Percentiles rank a stretch among this genome's conserved stretches.
Evolutionary conservation across 345 rosid genomes (phyloP).

Genomic region (Salix dunnii): DNA sequence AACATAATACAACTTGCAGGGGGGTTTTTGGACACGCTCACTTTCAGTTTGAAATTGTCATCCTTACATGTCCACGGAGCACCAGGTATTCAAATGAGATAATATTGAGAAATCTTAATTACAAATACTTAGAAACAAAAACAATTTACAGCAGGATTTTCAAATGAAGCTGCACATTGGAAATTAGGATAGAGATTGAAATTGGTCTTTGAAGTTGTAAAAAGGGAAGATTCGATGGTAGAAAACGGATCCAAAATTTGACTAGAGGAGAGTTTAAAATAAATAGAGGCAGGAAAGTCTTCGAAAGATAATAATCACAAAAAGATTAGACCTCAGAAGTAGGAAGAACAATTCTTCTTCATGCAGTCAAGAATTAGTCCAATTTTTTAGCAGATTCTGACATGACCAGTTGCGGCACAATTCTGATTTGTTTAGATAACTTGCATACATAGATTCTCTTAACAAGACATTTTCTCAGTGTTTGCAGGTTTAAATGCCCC

Average conservation of each 20-base stretch:
- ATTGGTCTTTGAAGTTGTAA: too few relatives aligned
- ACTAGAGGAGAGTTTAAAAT: too few relatives aligned
- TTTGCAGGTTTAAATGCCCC: not conserved
- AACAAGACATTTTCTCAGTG: not conserved
- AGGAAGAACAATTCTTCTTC: not conserved
- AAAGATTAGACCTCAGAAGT: not conserved
- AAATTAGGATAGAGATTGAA: too few relatives aligned
- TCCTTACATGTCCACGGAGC: not conserved
- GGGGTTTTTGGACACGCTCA: not conserved
- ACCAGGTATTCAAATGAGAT: not conserved
- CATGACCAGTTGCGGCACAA: not conserved
- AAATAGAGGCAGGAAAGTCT: too few relatives aligned
- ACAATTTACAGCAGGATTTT: not conserved
- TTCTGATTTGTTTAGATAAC: not conserved
- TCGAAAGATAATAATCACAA: not conserved
- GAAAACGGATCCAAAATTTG: too few relatives aligned
- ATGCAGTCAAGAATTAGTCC: not conserved
- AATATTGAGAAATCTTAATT: not conserved
- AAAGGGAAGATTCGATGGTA: too few relatives aligned
- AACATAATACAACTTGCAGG: not conserved
- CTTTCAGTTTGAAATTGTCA: not conserved
- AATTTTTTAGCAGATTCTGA: not conserved
- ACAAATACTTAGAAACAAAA: not conserved
- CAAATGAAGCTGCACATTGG: not conserved
- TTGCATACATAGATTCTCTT: not conserved